Evolutionary conservation across 2,329 filamentous ascomycete species (phyloP).

Genomic region (Allantophomopsis cytisporea): DNA sequence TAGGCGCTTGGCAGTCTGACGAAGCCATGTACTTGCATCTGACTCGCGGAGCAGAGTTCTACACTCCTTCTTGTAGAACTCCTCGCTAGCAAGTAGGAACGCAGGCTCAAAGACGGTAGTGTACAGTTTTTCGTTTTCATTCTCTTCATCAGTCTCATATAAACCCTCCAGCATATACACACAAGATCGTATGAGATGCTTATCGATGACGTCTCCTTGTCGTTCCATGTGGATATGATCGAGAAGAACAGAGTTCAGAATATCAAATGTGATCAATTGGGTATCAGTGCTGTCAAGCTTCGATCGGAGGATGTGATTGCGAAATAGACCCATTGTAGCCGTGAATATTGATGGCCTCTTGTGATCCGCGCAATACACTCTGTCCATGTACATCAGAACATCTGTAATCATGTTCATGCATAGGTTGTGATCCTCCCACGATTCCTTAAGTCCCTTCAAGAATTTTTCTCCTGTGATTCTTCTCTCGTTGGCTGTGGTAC

Average conservation of each 20-base stretch:
- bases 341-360: slow-evolving; percentile 68
- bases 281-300: slow-evolving; percentile 28
- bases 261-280: slow-evolving; percentile 46
- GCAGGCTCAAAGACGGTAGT: slow-evolving; percentile 67
- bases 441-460: slow-evolving; percentile 57
- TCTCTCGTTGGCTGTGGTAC: slow-evolving; percentile 62
- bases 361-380: slow-evolving; percentile 64
- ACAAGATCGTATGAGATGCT: slow-evolving; percentile 67
- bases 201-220: slow-evolving; percentile 79
- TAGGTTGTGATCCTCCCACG: slow-evolving; percentile 81
- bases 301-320: slow-evolving; percentile 68
- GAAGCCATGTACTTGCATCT: slow-evolving; percentile 72
- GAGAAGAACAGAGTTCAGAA: slow-evolving; percentile 71
- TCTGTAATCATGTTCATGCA: slow-evolving; percentile 96
- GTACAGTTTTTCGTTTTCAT: slow-evolving; percentile 71
- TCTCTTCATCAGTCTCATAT: slow-evolving; percentile 69
- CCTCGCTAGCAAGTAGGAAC: slow-evolving; percentile 56
- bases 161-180: slow-evolving; percentile 82
- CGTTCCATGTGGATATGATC: slow-evolving; percentile 90
- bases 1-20: slow-evolving; percentile 60
- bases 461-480: slow-evolving; percentile 74
- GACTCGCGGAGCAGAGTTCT: slow-evolving; percentile 60
- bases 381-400: slow-evolving; percentile 95
- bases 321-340: slow-evolving; percentile 75
- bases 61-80: slow-evolving; percentile 68